Conservation (phyloP, 768 basidiomycete species). For the Leucocoprinus birnbaumii region DNA sequence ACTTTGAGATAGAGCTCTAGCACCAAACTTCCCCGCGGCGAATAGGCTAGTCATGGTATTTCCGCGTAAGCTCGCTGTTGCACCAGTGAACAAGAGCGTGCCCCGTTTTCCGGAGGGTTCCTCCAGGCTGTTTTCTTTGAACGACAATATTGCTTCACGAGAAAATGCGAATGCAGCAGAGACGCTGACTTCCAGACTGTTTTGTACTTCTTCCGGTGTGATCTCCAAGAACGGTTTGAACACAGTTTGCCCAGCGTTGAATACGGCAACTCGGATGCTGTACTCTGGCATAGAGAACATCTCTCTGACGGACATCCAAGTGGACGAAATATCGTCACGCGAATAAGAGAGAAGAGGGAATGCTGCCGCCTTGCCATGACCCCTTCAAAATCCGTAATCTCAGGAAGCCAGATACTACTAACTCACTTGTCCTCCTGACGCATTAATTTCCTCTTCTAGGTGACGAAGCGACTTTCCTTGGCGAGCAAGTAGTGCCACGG, state of each 20-base stretch:
- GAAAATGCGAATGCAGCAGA: constrained; percentile 64
- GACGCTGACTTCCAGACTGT: constrained; percentile 48
- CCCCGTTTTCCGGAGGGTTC: constrained; percentile 53
- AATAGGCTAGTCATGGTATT: constrained; percentile 60
- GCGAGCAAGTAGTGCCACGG: constrained; percentile 63
- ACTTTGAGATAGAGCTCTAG: constrained; percentile 66
- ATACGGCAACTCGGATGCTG: constrained; percentile 58
- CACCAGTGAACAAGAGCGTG: constrained; percentile 69
- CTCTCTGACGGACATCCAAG: constrained; percentile 43
- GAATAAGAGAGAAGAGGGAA: constrained; percentile 55
- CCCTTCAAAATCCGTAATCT: background rate
- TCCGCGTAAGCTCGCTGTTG: constrained; percentile 65
- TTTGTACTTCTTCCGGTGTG: constrained; percentile 53
- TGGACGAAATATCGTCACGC: constrained; percentile 45
- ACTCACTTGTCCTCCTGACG: constrained; percentile 55
- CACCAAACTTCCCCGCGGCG: constrained; percentile 60
- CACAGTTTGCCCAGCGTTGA: constrained; percentile 54
- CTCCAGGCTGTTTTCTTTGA: constrained; percentile 55
- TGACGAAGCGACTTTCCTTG: constrained; percentile 47
- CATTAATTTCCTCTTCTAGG: constrained; percentile 53
- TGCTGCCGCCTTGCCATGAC: constrained; percentile 42
- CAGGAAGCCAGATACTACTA: background rate
- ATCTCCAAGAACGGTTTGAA: constrained; percentile 70
- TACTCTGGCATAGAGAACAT: constrained; percentile 46
- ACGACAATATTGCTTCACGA: constrained; percentile 52